phyloP scores from a whole-genome alignment of 805 yeast genomes.

The Barnettozyma sucrosica region DNA sequence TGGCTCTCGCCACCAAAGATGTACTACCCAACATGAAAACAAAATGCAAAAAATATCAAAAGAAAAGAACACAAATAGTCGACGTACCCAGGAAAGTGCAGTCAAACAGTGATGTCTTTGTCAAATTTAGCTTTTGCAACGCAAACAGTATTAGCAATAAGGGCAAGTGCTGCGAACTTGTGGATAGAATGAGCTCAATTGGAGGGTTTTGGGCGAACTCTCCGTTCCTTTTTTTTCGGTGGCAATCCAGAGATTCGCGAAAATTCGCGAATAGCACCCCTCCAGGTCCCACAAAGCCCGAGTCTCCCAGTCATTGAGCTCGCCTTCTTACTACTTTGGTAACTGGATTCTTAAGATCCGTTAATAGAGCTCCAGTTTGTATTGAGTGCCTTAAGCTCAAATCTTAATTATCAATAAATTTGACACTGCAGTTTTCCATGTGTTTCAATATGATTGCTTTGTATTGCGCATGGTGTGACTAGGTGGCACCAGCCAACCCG shows the following conservation, averaged over 20 bases:
- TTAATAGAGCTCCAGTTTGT: no score
- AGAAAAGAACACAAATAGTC: no score
- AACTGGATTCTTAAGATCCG: no score
- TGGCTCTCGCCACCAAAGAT: background rate
- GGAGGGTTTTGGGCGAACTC: background rate
- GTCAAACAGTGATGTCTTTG: background rate
- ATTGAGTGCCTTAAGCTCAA: no score
- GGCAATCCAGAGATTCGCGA: background rate
- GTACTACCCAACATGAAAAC: background rate
- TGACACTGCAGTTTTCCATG: no score
- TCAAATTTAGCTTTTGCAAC: background rate
- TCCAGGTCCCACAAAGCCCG: no score
- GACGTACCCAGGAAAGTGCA: background rate
- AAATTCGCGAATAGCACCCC: background rate
- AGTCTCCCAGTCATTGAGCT: no score
- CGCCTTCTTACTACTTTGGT: no score
- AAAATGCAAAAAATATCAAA: no score
- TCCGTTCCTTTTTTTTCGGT: background rate
- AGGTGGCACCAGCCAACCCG: background rate
- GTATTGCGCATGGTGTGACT: background rate
- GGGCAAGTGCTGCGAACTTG: background rate
- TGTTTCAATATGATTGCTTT: no score
- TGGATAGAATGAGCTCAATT: background rate
- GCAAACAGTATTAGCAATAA: background rate
- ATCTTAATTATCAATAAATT: no score